phyloP scores from a whole-genome alignment of 2,329 filamentous ascomycete genomes.

The Trichoderma sp. region DNA sequence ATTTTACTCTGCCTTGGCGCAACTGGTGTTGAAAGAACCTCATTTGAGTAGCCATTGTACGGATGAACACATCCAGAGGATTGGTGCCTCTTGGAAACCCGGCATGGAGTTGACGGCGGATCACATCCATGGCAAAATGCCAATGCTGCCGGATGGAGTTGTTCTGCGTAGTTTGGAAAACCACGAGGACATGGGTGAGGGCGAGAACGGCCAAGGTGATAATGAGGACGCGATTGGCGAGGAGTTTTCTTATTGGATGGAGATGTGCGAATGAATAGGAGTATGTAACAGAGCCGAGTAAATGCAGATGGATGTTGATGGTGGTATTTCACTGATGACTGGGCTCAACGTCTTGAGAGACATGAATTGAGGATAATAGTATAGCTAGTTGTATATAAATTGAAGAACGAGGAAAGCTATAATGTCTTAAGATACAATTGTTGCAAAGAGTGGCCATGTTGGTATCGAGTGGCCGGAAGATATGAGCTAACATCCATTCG shows the following conservation, averaged over 20 bases:
- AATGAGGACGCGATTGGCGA: not conserved
- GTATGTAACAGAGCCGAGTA: not conserved
- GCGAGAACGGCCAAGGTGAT: not conserved
- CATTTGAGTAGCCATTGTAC: not conserved
- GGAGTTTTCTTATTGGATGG: not conserved
- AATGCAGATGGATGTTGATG: not conserved
- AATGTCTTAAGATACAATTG: fast-evolving
- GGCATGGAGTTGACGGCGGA: not conserved
- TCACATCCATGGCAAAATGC: not conserved
- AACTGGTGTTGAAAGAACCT: not conserved
- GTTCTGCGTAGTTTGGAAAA: not conserved
- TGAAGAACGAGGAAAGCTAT: too few species aligned
- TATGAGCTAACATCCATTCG: fast-evolving
- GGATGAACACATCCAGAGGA: not conserved
- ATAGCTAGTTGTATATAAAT: too few species aligned
- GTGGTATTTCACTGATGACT: not conserved
- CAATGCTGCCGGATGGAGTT: not conserved
- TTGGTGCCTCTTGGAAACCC: not conserved
- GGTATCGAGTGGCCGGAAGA: not conserved
- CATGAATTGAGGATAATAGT: not conserved
- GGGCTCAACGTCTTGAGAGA: not conserved
- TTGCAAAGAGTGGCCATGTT: not conserved
- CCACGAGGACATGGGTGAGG: not conserved
- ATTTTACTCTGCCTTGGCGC: not conserved
- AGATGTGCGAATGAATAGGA: not conserved